Base-by-base conservation (phyloP, 805 yeast genomes). In the Starmerella lactis-condensi region DNA sequence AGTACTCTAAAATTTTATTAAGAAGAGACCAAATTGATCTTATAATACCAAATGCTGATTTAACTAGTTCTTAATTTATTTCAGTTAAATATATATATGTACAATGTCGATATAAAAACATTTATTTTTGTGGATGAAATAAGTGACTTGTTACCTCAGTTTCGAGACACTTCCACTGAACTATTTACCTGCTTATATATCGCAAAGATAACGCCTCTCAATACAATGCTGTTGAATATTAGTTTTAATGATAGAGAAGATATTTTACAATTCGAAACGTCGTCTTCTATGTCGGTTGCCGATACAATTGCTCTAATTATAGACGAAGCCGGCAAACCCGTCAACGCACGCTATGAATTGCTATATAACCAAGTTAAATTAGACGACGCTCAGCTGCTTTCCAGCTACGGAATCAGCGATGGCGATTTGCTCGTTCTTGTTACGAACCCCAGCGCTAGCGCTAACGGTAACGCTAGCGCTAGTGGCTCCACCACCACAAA, bases 251-350 rank as follows among this genome's bases (percentile, higher is more conserved):
- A 53, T 12, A 53, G 60, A n/a, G 76, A 66, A 21, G 60, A 56
- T 21, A 56, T 70, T 8, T 50, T 64, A 32, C 51, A 55, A 3
- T 61, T 77, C 1, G 93, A 81, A 31, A 63, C 79, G 4, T 65
- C 78, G 4, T 65, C 57, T 1, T 75, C 72, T 10, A 63, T 81
- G 59, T 49, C 69, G 0, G 48, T 81, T 7, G 58, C 51, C 10
- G 93, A 82, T 48, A 63, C 83, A 41, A 62, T 67, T 36, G 91
- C 85, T 1, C 69, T 74, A 40, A 47, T 82, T 7, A 74, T 72
- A 37, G 69, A 74, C 1, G 93, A 79, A 45, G 64, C 81, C 6
- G 62, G 58, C 10, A 62, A 74, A 30, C 54, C 58, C 8, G 10
- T 32, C 6, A 53, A 63, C 4, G 43, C 48, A 0, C 43, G 53